Evolutionary conservation across 352 stramenopile species (phyloP), one percentile per base, ranked within the genome.

Genomic region (Phytophthora vignae): DNA sequence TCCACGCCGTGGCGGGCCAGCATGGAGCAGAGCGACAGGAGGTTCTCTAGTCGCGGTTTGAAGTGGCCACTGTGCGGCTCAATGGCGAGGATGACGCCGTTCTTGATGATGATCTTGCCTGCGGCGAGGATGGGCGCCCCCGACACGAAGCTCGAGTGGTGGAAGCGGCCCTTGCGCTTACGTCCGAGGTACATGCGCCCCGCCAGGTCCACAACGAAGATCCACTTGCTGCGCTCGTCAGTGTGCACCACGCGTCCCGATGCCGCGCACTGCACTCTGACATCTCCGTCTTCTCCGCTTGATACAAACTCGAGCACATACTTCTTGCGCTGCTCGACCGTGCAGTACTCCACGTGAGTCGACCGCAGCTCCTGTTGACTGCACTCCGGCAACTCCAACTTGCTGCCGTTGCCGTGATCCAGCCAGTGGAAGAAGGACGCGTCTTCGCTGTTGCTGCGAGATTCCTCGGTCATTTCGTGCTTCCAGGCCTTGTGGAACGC

Each of bases 1-100:
- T 88, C 75, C 17, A 91, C 81, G 40, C 69, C 72, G 29, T 83
- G 68, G 0, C 53, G 64, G 31, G 65, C 48, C 42, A 92, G 59
- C 33, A 91, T 63, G 7, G 60, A 62, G 42, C 81, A 84, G 8
- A 94, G 70, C 11, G 76, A 74, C 44, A 65, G 44, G 19, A 94
- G 71, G 46, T 87, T 89, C 12, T 74, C 73, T 15, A 90, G 50
- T 27, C 73, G 76, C 25, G 86, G 86, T 52, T 92, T 92, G 67
- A 90, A 94, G 78, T 94, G 86, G 10, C 86, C 86, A 54, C 84
- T 92, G 54, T 94, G 86, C 1, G 86, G 86, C 55, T 94, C 86
- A 36, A 94, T 82, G 9, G 84, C 85, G 1, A 82, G 44, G 58
- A 94, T 84, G 8, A 74, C 55, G 52, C 86, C 86, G 11, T 89